phyloP scores from a whole-genome alignment of 306 rosid genomes.

The Quercus suber region DNA sequence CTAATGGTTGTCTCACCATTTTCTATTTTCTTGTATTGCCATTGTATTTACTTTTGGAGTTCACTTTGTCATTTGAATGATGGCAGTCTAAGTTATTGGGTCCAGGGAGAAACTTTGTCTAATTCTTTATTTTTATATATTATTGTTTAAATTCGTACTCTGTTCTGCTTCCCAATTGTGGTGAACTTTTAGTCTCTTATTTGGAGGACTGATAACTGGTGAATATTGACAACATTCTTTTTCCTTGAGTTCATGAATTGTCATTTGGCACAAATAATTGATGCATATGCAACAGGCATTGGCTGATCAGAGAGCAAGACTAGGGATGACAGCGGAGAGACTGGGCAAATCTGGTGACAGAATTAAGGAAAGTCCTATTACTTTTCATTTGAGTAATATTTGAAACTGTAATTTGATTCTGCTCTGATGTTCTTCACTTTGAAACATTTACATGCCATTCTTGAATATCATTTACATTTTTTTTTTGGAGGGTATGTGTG shows the following conservation, averaged over 20 bases:
- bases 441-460: neutral
- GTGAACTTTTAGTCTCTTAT: constrained; percentile 4
- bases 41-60: neutral
- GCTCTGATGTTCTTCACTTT: neutral
- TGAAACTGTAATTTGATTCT: neutral
- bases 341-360: constrained; percentile 66
- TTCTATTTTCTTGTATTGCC: neutral
- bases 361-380: constrained; percentile 52
- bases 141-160: neutral
- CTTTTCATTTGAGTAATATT: neutral
- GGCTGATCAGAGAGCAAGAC: constrained; percentile 77
- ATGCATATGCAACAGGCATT: constrained; percentile 66
- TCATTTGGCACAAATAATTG: constrained; percentile 25
- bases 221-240: neutral
- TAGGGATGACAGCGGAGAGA: constrained; percentile 74
- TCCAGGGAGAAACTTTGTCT: neutral
- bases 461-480: neutral
- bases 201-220: neutral
- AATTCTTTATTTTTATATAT: neutral
- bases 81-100: neutral
- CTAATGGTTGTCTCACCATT: too few species aligned
- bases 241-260: constrained; percentile 7
- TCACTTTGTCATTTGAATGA: neutral
- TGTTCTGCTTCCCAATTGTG: constrained; percentile 6
- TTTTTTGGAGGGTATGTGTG: neutral